Evolutionary conservation across 208 protist species (phyloP).

Genomic region (Leptomonas seymouri): DNA sequence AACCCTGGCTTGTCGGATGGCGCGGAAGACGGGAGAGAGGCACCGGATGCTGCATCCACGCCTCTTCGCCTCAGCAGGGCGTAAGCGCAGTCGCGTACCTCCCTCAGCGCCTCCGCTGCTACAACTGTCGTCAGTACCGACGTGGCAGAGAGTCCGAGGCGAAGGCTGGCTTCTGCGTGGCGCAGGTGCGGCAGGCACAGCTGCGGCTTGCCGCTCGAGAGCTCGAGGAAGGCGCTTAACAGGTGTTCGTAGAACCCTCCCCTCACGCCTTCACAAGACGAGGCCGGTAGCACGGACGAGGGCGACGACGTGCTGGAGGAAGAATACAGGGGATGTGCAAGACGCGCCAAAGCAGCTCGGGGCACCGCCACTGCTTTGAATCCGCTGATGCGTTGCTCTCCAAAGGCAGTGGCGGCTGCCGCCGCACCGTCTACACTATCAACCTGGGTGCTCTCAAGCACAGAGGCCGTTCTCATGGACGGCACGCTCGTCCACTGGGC

Average conservation of each 20-base stretch:
- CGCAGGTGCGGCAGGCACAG: slow-evolving; percentile 30
- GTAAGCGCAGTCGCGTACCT: slow-evolving; percentile 44
- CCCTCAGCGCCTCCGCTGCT: slow-evolving; percentile 52
- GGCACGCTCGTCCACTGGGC: slow-evolving; percentile 30
- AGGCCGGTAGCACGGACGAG: not conserved
- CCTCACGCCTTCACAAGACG: slow-evolving; percentile 1
- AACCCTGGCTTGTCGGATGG: not conserved
- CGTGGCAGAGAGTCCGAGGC: slow-evolving; percentile 32
- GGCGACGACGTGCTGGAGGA: not conserved
- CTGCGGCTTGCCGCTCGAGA: slow-evolving; percentile 14
- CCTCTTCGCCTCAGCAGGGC: not conserved
- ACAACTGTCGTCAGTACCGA: slow-evolving; percentile 42
- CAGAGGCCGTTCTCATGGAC: not conserved
- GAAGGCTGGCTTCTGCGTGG: slow-evolving; percentile 34
- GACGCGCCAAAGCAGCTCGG: slow-evolving; percentile 2
- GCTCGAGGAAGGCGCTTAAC: slow-evolving; percentile 29
- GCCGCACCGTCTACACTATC: not conserved
- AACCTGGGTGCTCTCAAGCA: no score
- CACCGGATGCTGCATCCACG: not conserved
- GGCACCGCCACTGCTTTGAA: not conserved
- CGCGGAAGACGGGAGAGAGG: not conserved
- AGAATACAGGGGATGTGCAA: not conserved
- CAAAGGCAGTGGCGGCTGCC: no score
- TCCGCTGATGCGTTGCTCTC: not conserved
- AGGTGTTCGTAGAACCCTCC: slow-evolving; percentile 30